A percentile compares a stretch with the other conserved stretches of the same genome.
These are phyloP conservation scores for Termitomyces sp. DNA, from an alignment of 768 basidiomycete species.

Conservation along the genomic window DNA sequence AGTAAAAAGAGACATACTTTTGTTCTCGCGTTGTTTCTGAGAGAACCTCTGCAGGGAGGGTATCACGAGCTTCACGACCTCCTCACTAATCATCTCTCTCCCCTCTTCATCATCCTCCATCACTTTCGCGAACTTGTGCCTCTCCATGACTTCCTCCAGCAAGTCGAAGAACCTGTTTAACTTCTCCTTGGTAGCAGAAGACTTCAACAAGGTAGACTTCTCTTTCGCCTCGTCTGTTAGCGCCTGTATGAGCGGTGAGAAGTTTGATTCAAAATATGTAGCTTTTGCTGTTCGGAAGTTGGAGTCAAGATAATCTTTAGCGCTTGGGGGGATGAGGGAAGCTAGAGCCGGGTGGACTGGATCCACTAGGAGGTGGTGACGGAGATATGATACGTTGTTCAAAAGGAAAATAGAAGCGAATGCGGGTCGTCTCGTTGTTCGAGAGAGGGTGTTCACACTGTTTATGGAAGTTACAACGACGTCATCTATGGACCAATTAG, in stretches of 20 bases:
- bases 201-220: conserved; percentile 36
- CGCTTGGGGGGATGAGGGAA: conserved; percentile 55
- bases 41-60: conserved; percentile 72
- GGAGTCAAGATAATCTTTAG: conserved; percentile 61
- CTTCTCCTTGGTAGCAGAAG: conserved; percentile 69
- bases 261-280: conserved; percentile 81
- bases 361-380: conserved; percentile 51
- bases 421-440: conserved; percentile 54
- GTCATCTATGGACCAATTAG: conserved; percentile 48
- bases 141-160: conserved; percentile 74
- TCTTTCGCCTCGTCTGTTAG: conserved; percentile 63
- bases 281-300: conserved; percentile 81
- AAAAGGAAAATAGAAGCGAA: conserved; percentile 75
- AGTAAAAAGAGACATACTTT: conserved; percentile 48
- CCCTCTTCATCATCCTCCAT: conserved; percentile 68
- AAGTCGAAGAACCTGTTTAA: conserved; percentile 80
- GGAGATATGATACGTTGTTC: conserved; percentile 76
- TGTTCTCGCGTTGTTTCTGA: conserved; percentile 74
- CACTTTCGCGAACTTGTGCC: conserved; percentile 66
- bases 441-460: conserved; percentile 63
- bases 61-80: conserved; percentile 73
- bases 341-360: conserved; percentile 45
- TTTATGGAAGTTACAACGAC: conserved; percentile 63
- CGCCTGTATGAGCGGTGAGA: conserved; percentile 71
- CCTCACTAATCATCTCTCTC: conserved; percentile 60